Base-by-base conservation (phyloP, 805 yeast genomes). In the Hanseniaspora guilliermondii region DNA sequence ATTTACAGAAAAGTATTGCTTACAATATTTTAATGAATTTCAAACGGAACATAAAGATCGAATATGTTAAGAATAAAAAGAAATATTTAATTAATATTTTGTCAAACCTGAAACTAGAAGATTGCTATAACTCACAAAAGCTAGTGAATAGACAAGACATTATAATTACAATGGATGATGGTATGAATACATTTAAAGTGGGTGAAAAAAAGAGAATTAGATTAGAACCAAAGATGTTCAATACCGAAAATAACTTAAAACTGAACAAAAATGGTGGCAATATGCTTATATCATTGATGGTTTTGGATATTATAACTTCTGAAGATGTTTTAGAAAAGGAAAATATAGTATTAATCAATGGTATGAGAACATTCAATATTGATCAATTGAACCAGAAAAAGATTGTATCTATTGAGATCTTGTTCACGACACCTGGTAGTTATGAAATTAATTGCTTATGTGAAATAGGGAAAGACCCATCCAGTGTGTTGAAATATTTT, bases 31-130 rank as follows among this genome's bases (percentile, higher is more conserved):
- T 52, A 3, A 33, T 37, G 48, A 52, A 52, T 32, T 52, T 44
- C 30, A 44, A 37, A 4, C 27, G 27, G 2, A 21, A 27, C 7
- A 22, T 52, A 25, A 25, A 35, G n/a, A 35, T 52, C 4, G 47
- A 44, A 11, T 36, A 17, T 30, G 4, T 14, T 0, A 11, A 33
- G 12, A 25, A 16, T 32, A 8, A 17, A n/a, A 39, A 38, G 22
- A 22, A 2, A 3, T 6, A 19, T 12, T 82, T 30, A 50, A 73
- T 87, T 46, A 91, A 85, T 59, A 66, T 87, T 36, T 71, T 95
- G 33, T 78, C 80, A 6, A 36, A 45, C 35, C 25, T 55, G 6
- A 55, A 39, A 14, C 24, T 55, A 11, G 49, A 49, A 33, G 57
- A 55, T 27, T 55, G 57, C 27, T 37, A 49, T 30, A 55, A 49